phyloP scores from a whole-genome alignment of 2,329 filamentous ascomycete genomes.

The Hymenoscyphus scutula region DNA sequence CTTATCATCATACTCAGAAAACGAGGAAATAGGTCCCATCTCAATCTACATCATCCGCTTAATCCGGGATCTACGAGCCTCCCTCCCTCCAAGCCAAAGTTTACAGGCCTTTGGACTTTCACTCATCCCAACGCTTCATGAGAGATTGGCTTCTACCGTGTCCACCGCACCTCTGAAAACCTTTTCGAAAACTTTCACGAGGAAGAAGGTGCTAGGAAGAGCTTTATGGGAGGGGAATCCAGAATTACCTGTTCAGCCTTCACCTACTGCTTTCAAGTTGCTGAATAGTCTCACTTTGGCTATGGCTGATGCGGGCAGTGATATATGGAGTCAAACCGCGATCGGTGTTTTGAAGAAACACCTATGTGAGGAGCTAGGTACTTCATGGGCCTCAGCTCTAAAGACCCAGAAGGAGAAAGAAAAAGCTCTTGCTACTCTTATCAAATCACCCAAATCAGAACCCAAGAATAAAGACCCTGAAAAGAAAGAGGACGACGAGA shows the following conservation, averaged over 20 bases:
- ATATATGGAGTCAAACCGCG: conserved; percentile 76
- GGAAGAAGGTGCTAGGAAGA: conserved; percentile 55
- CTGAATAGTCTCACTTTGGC: conserved; percentile 60
- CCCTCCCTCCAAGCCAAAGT: conserved; percentile 54
- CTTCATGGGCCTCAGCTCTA: conserved; percentile 38
- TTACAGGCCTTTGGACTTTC: conserved; percentile 56
- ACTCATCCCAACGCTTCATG: conserved; percentile 64
- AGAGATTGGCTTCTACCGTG: conserved; percentile 55
- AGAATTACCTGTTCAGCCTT: conserved; percentile 74
- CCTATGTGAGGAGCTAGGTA: conserved; percentile 49
- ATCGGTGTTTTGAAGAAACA: conserved; percentile 60
- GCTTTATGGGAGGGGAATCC: conserved; percentile 80
- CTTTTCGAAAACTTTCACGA: conserved; percentile 44
- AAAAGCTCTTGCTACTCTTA: conserved; percentile 20
- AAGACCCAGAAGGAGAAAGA: conserved; percentile 24
- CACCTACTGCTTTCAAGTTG: conserved; percentile 70
- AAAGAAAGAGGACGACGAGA: background rate
- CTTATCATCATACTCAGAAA: conserved; percentile 47
- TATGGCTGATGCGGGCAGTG: conserved; percentile 70
- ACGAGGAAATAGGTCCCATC: conserved; percentile 49
- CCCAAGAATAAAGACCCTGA: background rate
- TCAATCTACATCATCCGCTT: conserved; percentile 70
- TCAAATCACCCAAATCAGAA: conserved; percentile 11
- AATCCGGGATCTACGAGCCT: conserved; percentile 69
- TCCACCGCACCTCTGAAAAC: conserved; percentile 48